phyloP scores from a whole-genome alignment of 1,284 basidiomycete species.

The Ustilago curta region DNA sequence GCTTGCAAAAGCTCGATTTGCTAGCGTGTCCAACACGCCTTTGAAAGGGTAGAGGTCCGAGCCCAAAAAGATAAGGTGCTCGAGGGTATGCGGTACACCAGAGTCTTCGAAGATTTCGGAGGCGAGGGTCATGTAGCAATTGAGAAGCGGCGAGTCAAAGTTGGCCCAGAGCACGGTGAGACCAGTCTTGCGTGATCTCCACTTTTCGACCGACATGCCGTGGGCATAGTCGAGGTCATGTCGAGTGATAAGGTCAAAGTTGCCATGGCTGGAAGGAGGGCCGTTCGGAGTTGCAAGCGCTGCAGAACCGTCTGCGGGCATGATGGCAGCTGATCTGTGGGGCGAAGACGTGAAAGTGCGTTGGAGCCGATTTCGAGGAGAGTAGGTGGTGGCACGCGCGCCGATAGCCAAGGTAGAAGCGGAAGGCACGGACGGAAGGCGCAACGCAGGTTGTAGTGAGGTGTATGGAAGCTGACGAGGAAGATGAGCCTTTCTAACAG shows the following conservation, averaged over 20 bases:
- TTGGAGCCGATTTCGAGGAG: constrained; percentile 5
- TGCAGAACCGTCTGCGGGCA: constrained; percentile 31
- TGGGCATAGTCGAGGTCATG: constrained; percentile 78
- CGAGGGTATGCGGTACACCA: constrained; percentile 70
- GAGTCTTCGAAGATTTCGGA: constrained; percentile 81
- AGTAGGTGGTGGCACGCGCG: constrained; percentile 16
- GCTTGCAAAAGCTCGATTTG: constrained; percentile 93
- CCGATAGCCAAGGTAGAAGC: constrained; percentile 19
- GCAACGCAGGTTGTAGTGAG: constrained; percentile 4
- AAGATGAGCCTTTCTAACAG: background rate
- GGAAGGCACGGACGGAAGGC: constrained; percentile 10
- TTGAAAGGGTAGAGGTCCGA: constrained; percentile 82
- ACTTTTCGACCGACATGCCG: constrained; percentile 83
- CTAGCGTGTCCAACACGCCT: constrained; percentile 95
- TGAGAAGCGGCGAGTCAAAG: constrained; percentile 82
- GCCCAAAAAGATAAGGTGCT: constrained; percentile 68
- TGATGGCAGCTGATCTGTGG: constrained; percentile 13
- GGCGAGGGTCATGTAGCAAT: constrained; percentile 90
- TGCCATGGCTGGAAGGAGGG: constrained; percentile 71
- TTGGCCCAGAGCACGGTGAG: constrained; percentile 74
- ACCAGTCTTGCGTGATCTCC: constrained; percentile 83
- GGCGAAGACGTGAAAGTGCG: constrained; percentile 21
- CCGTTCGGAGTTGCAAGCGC: constrained; percentile 9
- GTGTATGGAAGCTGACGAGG: background rate
- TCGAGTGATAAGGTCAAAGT: constrained; percentile 82